phyloP scores from a whole-genome alignment of 2,329 filamentous ascomycete genomes.

The Dactylonectria macrodidyma region DNA sequence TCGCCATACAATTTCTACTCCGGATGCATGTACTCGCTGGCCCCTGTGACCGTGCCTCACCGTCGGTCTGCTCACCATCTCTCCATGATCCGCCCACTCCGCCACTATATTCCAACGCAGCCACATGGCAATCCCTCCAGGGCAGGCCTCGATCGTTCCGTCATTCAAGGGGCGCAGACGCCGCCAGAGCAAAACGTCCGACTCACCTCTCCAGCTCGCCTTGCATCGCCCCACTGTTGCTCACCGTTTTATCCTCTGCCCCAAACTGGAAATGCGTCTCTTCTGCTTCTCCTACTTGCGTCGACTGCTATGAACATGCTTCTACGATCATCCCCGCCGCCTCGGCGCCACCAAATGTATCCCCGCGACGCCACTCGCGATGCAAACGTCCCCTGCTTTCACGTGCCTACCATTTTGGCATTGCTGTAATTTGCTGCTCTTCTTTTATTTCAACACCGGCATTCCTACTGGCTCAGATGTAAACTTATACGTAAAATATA shows the following conservation, averaged over 20 bases:
- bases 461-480: constrained; percentile 30
- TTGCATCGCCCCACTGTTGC: constrained; percentile 35
- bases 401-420: constrained; percentile 16
- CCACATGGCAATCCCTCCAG: constrained; percentile 4
- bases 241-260: constrained; percentile 20
- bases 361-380: constrained; percentile 14
- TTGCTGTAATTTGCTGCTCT: not conserved
- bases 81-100: constrained; percentile 29
- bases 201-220: constrained; percentile 24
- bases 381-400: constrained; percentile 7
- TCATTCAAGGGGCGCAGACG: constrained; percentile 13
- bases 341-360: not conserved
- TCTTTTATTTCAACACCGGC: constrained; percentile 24
- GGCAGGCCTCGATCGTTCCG: constrained; percentile 22
- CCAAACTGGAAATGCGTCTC: not conserved
- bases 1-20: constrained; percentile 16
- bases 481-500: constrained; percentile 35
- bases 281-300: not conserved
- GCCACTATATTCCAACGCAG: constrained; percentile 26
- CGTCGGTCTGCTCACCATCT: constrained; percentile 43
- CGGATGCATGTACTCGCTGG: no score
- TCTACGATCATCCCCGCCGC: constrained; percentile 4
- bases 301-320: constrained; percentile 3
- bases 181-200: constrained; percentile 30
- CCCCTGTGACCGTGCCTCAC: constrained; percentile 25